Base-by-base conservation (phyloP, 2,329 filamentous ascomycete species). In the Colletotrichum melonis region DNA sequence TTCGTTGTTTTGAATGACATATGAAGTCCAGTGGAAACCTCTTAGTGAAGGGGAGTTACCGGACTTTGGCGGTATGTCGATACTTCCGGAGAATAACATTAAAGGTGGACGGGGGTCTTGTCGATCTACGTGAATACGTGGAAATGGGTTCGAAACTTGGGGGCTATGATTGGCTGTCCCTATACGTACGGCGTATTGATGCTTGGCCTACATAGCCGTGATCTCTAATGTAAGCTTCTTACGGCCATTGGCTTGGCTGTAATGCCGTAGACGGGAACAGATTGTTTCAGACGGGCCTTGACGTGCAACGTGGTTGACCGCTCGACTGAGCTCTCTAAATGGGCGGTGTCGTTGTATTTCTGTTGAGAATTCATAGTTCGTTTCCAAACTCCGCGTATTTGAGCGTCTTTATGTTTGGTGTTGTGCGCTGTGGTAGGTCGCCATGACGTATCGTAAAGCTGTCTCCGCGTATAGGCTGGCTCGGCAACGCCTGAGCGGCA, bases 391-490 rank as follows among this genome's bases (percentile, higher is more conserved):
- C 54, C 38, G 54, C 65, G 65, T 72, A 72, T 63, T 30, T 24
- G 32, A 19, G 19, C 30, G 38, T 38, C 4, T 30, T 16, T 66
- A 52, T 28, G 42, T 7, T 32, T 30, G 42, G 65, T 62, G 52
- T 69, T 6, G 54, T 59, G 54, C 54, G 12, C 22, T 32, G n/a
- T 4, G 2, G 12, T 28, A 38, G n/a, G 38, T 28, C 60, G 60
- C 28, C 28, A 58, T 72, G 69, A 69, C 38, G 65, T 72, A 32
- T 19, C 38, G 49, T 58, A 24, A 32, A 57, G 19, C 16, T 42
- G 35, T 58, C 63, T 69, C 38, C 65, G 69, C 69, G 52, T 72
- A 69, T 59, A 69, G 42, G 22, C 22, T 52, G 42, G 58, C 38
- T 46, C 32, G 32, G 54, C 64, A 8, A 38, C 14, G 30, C 38